Evolutionary conservation across 805 yeast genomes (phyloP), one percentile per base, ranked within the genome.

Genomic region (Saccharomycopsis microspora): DNA sequence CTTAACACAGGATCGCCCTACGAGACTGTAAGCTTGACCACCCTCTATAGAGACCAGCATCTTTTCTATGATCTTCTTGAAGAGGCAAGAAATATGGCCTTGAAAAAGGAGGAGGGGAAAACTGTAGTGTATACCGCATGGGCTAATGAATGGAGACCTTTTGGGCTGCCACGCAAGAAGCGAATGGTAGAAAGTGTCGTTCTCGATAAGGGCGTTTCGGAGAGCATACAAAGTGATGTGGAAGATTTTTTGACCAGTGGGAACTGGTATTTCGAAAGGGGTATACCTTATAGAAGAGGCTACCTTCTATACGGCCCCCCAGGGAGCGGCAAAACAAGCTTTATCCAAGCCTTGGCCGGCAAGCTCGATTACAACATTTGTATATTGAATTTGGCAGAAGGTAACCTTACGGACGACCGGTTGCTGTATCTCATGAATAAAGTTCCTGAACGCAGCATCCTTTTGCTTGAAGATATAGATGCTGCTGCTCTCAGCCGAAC

Each of bases 71-170:
- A 82, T 5, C 68, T 93, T 52, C 69, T 93, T 46, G 73, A 71
- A 11, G 97, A 93, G 58, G 97, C 97, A 3, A 86, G 89, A 57
- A 65, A 70, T 37, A 65, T 86, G 67, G 97, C 97, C 0, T 70
- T 88, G 60, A 78, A 77, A 57, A 73, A 82, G 32, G 82, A 84
- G 51, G 95, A 87, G 60, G 97, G 98, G 5, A 90, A 88, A 60
- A 93, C 97, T 0, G 97, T 93, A 5, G 67, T 93, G 4, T 93
- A 76, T 63, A 86, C 96, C 3, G 84, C 96, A 7, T 90, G 93
- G 86, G 98, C 97, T 0, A 96, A 96, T 32, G 98, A 93, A 60
- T 93, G 98, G 98, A 72, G 97, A 58, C 95, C 95, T 4, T 93
- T 93, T 68, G 98, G 98, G 2, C 89, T 82, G 60, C 97, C 98